Base-by-base conservation (phyloP, 805 yeast genomes). In the Kuraishia molischiana region DNA sequence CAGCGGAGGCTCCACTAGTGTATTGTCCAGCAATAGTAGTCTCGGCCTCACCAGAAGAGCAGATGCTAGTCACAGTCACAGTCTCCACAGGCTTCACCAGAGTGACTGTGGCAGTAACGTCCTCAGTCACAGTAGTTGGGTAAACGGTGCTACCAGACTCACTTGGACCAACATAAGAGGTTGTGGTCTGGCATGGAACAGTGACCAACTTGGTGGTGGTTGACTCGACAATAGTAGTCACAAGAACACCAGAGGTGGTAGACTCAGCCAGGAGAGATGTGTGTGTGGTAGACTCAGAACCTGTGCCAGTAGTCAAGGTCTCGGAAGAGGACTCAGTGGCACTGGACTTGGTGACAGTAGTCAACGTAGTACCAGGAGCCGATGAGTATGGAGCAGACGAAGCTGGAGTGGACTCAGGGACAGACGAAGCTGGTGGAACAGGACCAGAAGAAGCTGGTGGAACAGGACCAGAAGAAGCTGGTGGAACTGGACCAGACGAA, bases 91-190 rank as follows among this genome's bases (percentile, higher is more conserved):
- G 26, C 26, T 22, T 22, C 8, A 22, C 26, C 8, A 22, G 8
- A 22, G 26, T 22, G 10, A 22, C 26, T 8, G 26, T 22, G 10
- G 11, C 26, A 8, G 26, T 22, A 11, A 11, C 8, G 10, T 22
- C 26, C 10, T 8, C 11, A 11, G 8, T 11, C 11, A 11, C 11
- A 11, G 11, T 11, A 8, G 26, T 8, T 9, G 39, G 26, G 14
- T 35, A 41, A 26, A 37, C 37, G 24, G 32, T 24, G 8, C 14
- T 24, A 6, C 29, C 35, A 17, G 34, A 32, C 18, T 34, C 41
- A 24, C 10, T 22, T 22, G 26, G 26, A 22, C 26, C 26, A 22
- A 22, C 26, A 22, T 8, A 22, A 8, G 26, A 22, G 8, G 26
- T 22, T 22, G 11, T 22, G 10, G 26, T 22, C 26, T 22, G 26